These are phyloP conservation scores for Phytophthora citrophthora DNA, from an alignment of 352 stramenopile species.

Conservation along the genomic window DNA sequence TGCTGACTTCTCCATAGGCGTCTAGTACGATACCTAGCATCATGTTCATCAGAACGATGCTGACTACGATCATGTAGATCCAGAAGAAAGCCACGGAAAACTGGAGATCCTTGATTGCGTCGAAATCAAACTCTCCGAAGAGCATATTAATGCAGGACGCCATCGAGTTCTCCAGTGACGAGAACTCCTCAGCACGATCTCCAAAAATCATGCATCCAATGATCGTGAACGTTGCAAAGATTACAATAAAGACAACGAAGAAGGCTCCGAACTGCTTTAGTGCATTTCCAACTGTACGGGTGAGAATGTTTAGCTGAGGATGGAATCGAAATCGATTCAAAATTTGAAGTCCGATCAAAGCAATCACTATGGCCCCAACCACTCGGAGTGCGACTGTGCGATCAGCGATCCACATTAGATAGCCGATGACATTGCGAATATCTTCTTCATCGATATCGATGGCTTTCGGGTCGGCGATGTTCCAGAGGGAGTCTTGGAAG, in stretches of 20 bases:
- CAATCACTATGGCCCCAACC: background rate
- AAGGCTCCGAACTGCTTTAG: background rate
- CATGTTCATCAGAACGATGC: background rate
- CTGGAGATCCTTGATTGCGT: background rate
- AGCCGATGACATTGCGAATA: too few relatives aligned
- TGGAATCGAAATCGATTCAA: background rate
- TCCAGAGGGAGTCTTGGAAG: too few relatives aligned
- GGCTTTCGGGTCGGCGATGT: too few relatives aligned
- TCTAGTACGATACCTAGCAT: background rate
- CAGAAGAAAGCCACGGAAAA: background rate
- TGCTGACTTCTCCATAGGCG: constrained; percentile 36
- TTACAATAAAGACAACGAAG: background rate
- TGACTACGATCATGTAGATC: background rate
- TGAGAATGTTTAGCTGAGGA: background rate
- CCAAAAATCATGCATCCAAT: background rate
- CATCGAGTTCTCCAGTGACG: background rate
- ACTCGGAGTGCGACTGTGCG: too few relatives aligned
- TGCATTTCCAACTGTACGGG: background rate
- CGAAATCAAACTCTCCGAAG: background rate
- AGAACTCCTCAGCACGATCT: background rate
- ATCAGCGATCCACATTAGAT: too few relatives aligned
- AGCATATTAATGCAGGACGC: background rate
- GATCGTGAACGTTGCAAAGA: background rate
- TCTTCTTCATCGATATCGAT: too few relatives aligned
- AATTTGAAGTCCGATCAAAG: background rate